Evolutionary conservation across 2,329 filamentous ascomycete genomes (phyloP).

Genomic region (Monosporascus sp.): DNA sequence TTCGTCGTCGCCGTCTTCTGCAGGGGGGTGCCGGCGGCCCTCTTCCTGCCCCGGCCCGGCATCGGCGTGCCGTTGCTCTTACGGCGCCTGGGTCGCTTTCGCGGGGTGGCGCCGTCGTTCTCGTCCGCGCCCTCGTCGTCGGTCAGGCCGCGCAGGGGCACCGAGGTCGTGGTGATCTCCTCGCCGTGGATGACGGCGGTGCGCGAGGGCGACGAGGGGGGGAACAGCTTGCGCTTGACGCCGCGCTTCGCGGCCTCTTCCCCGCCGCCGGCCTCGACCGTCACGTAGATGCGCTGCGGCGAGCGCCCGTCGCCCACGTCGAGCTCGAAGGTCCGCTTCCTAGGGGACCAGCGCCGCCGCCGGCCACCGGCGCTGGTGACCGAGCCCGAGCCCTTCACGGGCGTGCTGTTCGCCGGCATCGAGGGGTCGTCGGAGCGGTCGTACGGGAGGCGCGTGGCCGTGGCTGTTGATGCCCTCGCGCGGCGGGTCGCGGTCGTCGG

Average conservation of each 20-base stretch:
- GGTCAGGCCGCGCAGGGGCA: slow-evolving; percentile 42
- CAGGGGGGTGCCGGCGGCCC: slow-evolving; percentile 38
- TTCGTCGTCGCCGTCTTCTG: slow-evolving; percentile 22
- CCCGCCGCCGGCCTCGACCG: slow-evolving; percentile 44
- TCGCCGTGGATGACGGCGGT: slow-evolving; percentile 28
- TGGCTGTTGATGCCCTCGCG: no score
- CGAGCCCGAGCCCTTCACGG: slow-evolving; percentile 30
- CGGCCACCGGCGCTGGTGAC: slow-evolving; percentile 6
- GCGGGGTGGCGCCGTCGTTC: slow-evolving; percentile 31
- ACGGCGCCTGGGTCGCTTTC: slow-evolving; percentile 39
- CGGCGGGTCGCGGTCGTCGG: neutral
- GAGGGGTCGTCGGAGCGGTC: slow-evolving; percentile 32
- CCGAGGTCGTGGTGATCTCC: slow-evolving; percentile 41
- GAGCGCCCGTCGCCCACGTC: slow-evolving; percentile 46
- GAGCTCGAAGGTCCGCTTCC: slow-evolving; percentile 53
- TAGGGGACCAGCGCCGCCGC: slow-evolving; percentile 34
- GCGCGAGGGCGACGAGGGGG: slow-evolving; percentile 34
- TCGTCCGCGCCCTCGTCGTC: slow-evolving; percentile 30
- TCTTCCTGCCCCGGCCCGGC: slow-evolving; percentile 38
- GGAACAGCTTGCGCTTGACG: slow-evolving; percentile 30
- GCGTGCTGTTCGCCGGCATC: slow-evolving; percentile 41
- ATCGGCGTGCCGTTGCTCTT: slow-evolving; percentile 48
- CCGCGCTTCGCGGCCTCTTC: slow-evolving; percentile 21
- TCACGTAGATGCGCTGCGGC: slow-evolving; percentile 49
- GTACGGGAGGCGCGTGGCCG: slow-evolving; percentile 2